Evolutionary conservation across 2,329 filamentous ascomycete species (phyloP), one percentile per base, ranked within the genome.

Genomic region (Ceratocystiopsis minuta): DNA sequence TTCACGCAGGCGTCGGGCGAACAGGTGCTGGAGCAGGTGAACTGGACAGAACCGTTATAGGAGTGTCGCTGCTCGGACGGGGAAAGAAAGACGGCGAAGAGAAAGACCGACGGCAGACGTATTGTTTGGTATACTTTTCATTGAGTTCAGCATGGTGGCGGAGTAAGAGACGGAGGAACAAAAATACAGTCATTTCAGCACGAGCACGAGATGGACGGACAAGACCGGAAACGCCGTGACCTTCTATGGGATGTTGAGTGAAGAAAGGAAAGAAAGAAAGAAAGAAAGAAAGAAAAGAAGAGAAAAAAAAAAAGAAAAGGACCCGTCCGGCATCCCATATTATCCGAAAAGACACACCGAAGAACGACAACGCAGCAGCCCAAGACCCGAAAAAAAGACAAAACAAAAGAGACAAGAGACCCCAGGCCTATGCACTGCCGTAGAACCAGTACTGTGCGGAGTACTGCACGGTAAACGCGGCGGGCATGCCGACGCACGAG

Each of bases 21-120:
- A 41, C 71, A 79, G 47, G 69, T 92, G 16, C 80, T 80, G 56
- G 90, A 98, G 55, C 87, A 96, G 62, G 86, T 96, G 45, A 92
- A 95, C 64, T 98, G 90, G 90, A 79, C 82, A 28, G 90, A 98
- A 61, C 78, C 85, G 43, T 67, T 62, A 40, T 51, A 46, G 15
- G 3, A 4, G 7, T n/a, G 34, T 35, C 16, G 34, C 5, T 33
- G 4, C 24, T 28, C 20, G 7, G 20, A 9, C 24, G 24, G 11
- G 24, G n/a, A n/a, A 28, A 10, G 24, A 28, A 2, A 28, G 6
- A 28, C 2, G 24, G 24, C 4, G 11, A 6, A 28, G 24, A 28
- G 24, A 10, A 9, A 28, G 24, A 28, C n/a, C n/a, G 24, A 28
- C 9, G 24, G 31, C 39, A 10, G 34, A 6, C 2, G 16, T n/a